phyloP scores from a whole-genome alignment of 73 alveolate species.

The Tetrahymena elliotti region DNA sequence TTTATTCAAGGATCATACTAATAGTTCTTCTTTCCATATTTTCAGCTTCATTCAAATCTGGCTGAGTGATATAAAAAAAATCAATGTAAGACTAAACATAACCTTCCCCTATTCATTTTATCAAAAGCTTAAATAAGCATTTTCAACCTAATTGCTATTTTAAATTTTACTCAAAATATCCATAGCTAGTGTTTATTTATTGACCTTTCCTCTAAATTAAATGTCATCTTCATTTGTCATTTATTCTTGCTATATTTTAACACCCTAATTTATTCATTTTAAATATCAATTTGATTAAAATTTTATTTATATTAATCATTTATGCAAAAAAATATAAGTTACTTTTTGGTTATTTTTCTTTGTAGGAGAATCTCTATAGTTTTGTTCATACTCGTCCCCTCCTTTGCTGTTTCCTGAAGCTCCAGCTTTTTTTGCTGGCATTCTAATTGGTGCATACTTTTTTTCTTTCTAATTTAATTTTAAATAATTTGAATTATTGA shows the following conservation, averaged over 20 bases:
- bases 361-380: not conserved
- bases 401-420: not conserved
- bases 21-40: not conserved
- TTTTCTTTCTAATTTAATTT: not conserved
- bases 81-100: slow-evolving; percentile 32
- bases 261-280: not conserved
- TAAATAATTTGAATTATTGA: not conserved
- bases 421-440: not conserved
- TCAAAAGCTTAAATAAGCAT: not conserved
- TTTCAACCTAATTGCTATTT: not conserved
- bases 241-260: not conserved
- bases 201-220: not conserved
- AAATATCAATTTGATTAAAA: not conserved
- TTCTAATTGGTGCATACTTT: not conserved
- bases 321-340: not conserved
- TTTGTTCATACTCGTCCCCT: not conserved
- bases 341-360: not conserved
- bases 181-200: not conserved
- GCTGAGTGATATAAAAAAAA: slow-evolving; percentile 37
- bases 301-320: not conserved
- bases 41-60: not conserved
- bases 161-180: not conserved
- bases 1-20: slow-evolving; percentile 1
- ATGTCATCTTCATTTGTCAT: not conserved
- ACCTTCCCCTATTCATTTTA: slow-evolving; percentile 17